Evolutionary conservation across 768 basidiomycete genomes (phyloP).

Genomic region (Leccinum imitatum): DNA sequence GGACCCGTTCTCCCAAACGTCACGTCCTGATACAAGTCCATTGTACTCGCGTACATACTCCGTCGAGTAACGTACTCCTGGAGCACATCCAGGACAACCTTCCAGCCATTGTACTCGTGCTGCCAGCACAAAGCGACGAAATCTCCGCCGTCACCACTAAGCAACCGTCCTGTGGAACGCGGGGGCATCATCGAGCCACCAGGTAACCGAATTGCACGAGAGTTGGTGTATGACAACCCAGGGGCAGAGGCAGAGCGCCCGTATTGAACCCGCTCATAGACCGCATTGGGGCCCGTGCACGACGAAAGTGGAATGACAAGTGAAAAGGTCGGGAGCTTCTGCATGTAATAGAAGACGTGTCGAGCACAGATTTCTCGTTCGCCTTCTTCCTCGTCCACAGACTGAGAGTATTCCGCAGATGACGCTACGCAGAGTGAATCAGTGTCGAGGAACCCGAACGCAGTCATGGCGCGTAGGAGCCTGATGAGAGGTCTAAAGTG

Average conservation of each 20-base stretch:
- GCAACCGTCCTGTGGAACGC: conserved; percentile 63
- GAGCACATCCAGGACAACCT: conserved; percentile 76
- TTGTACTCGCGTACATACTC: conserved; percentile 40
- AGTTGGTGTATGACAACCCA: conserved; percentile 62
- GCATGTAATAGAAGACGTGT: conserved; percentile 76
- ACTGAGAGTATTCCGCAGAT: conserved; percentile 43
- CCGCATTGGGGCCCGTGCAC: conserved; percentile 64
- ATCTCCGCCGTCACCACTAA: conserved; percentile 72
- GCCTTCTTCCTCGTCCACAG: conserved; percentile 39
- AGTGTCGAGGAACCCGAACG: conserved; percentile 72
- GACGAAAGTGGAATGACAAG: conserved; percentile 64
- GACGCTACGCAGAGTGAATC: conserved; percentile 56
- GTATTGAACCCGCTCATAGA: conserved; percentile 69
- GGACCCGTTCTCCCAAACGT: conserved; percentile 50
- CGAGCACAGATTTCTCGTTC: conserved; percentile 61
- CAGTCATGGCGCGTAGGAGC: conserved; percentile 76
- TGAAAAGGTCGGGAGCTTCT: conserved; percentile 69
- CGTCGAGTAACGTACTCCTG: conserved; percentile 68
- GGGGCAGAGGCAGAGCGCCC: conserved; percentile 46
- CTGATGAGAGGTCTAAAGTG: conserved; percentile 68
- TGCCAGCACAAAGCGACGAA: conserved; percentile 73
- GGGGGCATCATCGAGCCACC: conserved; percentile 72
- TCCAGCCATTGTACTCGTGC: conserved; percentile 84
- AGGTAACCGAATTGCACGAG: conserved; percentile 67
- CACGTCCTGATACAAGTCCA: conserved; percentile 48